Conservation (phyloP, 352 stramenopile species). For the Blastocystis sp. region DNA sequence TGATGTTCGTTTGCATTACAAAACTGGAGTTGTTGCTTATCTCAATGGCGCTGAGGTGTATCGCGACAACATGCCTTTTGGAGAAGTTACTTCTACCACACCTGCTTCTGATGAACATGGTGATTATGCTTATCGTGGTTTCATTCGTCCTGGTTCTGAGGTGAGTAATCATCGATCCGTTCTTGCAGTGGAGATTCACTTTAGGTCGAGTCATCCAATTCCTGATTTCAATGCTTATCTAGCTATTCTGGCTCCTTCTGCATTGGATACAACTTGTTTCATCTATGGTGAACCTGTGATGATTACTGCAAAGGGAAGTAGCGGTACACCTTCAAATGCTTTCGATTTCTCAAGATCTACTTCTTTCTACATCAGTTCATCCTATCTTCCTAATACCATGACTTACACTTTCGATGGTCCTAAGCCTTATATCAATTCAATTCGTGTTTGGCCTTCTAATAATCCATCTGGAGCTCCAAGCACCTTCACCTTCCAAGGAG, state of each 20-base stretch:
- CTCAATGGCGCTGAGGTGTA: constrained; percentile 38
- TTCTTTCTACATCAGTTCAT: background rate
- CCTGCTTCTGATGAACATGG: background rate
- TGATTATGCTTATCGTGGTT: background rate
- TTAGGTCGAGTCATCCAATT: background rate
- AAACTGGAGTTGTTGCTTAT: constrained; percentile 8
- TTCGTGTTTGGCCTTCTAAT: constrained; percentile 17
- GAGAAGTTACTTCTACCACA: background rate
- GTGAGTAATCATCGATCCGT: background rate
- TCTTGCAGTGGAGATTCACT: constrained; percentile 10
- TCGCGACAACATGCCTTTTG: constrained; percentile 17
- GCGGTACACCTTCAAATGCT: background rate
- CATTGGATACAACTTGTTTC: background rate
- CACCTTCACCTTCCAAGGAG: background rate
- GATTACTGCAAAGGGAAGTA: background rate
- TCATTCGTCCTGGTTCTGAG: background rate
- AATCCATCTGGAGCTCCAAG: background rate
- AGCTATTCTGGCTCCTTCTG: background rate
- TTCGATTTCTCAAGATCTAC: constrained; percentile 6
- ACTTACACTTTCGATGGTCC: background rate
- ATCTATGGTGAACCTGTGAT: background rate
- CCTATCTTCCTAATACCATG: background rate
- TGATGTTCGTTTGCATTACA: constrained; percentile 13
- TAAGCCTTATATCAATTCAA: background rate
- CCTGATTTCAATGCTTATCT: constrained; percentile 17